Base-by-base conservation (phyloP, 345 rosid species). In the Ricinus communis region DNA sequence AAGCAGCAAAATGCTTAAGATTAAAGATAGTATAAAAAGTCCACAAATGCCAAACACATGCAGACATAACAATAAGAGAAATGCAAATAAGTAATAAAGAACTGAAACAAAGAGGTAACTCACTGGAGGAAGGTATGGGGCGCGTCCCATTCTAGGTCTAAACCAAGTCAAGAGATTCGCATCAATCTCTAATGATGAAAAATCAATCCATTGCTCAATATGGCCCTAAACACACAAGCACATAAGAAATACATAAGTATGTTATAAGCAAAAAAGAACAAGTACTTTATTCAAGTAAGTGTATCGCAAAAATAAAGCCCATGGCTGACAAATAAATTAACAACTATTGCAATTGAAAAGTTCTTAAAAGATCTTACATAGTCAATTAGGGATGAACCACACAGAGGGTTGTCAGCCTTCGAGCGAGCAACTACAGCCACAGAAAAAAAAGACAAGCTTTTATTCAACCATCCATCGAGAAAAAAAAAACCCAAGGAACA, bases 161-260 rank as follows among this genome's bases (percentile, higher is more conserved):
- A 72, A 19, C 99, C 98, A 96, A 50, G 18, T 71, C 43, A 51
- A 0, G 31, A 93, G 75, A 85, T 91, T 68, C 59, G 84, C 73
- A 81, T 96, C 97, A 82, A 96, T 72, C 87, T 96, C 99, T 74
- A 80, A 41, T 1, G 98, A 16, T 62, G 91, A 68, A 57, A 96
- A 93, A 72, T 96, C 98, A 75, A 86, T 96, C 99, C 99, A 96
- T 52, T 96, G 99, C 82, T 96, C 97, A 46, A 93, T 82, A 47
- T 24, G 96, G 40, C 82, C 99, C 99, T 96, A 62, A 19, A 66
- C 24, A 72, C 68, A 30, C 27, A 62, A 9, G 36, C 22, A 62
- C 64, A n/a, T 18, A 71, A 45, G 25, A 64, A 67, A 19, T 2
- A 51, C 22, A n/a, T n/a, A 22, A 30, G 16, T 7, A 41, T 22